phyloP scores from a whole-genome alignment of 345 rosid species.

The Raphanus sativus region DNA sequence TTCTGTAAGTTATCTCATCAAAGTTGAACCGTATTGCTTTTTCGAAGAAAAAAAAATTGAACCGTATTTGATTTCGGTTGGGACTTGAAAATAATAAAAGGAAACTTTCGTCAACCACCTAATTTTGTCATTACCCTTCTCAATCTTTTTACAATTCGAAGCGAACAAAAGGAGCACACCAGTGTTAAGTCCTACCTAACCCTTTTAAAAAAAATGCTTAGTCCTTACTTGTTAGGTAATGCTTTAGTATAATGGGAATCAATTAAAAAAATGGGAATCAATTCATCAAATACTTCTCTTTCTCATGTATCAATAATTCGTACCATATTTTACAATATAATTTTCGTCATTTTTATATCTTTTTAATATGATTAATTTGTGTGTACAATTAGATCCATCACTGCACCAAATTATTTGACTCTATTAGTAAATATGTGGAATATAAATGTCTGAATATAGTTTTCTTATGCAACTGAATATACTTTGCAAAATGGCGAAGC shows the following conservation, averaged over 20 bases:
- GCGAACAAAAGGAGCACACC: conserved; percentile 14
- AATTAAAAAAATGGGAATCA: conserved; percentile 17
- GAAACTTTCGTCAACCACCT: background rate
- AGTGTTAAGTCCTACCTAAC: conserved; percentile 11
- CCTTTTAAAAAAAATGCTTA: no score
- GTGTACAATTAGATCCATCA: background rate
- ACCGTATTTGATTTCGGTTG: background rate
- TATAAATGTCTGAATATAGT: no score
- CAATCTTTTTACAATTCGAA: conserved; percentile 21
- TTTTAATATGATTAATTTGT: background rate
- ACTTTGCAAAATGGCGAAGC: no score
- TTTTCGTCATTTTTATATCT: background rate
- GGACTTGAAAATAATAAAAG: background rate
- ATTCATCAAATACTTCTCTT: conserved; percentile 15
- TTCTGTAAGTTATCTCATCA: background rate
- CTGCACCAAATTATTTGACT: background rate
- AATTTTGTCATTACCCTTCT: background rate
- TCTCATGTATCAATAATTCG: background rate
- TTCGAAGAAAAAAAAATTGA: no score
- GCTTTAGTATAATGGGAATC: conserved; percentile 9
- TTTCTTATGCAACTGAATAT: no score
- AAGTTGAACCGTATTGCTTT: background rate
- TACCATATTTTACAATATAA: conserved; percentile 4
- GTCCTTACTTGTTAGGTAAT: conserved; percentile 28
- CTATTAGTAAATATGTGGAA: no score